Evolutionary conservation across 331 rosid species (phyloP).

Genomic region (Phaseolus coccineus): DNA sequence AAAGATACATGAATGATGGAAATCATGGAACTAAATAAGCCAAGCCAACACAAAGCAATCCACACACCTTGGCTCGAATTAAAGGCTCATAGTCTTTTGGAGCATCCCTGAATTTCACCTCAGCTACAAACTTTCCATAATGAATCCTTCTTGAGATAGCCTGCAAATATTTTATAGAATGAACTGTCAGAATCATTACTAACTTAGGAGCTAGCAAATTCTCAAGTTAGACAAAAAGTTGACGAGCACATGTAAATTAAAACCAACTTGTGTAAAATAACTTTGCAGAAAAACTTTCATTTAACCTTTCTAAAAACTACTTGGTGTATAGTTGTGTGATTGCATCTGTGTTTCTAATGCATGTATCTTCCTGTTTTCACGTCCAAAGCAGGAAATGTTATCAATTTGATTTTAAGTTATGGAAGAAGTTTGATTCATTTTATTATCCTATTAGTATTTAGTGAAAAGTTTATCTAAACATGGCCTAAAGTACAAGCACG

Average conservation of each 20-base stretch:
- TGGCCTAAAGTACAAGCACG: background rate
- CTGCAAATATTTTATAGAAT: constrained; percentile 49
- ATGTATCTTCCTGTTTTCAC: background rate
- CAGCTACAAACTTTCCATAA: constrained; percentile 93
- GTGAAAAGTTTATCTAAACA: background rate
- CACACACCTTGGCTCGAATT: constrained; percentile 72
- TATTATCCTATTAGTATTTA: too few relatives aligned
- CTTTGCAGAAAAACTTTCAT: background rate
- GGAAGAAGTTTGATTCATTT: too few relatives aligned
- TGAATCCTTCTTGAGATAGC: constrained; percentile 93
- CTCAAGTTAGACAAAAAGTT: background rate
- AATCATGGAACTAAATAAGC: constrained; percentile 28
- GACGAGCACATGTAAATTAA: background rate
- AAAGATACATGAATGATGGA: constrained; percentile 5
- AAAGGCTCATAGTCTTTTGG: constrained; percentile 79
- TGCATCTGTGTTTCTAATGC: background rate
- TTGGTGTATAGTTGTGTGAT: background rate
- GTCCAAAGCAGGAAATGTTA: background rate
- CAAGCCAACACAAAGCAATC: background rate
- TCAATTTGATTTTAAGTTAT: too few relatives aligned
- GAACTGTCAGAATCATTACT: background rate
- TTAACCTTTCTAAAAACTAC: background rate
- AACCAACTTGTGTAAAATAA: background rate
- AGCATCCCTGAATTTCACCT: constrained; percentile 82
- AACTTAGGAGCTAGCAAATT: background rate